phyloP scores from a whole-genome alignment of 1,139 yeast genomes.

The Meyerozyma sp. region DNA sequence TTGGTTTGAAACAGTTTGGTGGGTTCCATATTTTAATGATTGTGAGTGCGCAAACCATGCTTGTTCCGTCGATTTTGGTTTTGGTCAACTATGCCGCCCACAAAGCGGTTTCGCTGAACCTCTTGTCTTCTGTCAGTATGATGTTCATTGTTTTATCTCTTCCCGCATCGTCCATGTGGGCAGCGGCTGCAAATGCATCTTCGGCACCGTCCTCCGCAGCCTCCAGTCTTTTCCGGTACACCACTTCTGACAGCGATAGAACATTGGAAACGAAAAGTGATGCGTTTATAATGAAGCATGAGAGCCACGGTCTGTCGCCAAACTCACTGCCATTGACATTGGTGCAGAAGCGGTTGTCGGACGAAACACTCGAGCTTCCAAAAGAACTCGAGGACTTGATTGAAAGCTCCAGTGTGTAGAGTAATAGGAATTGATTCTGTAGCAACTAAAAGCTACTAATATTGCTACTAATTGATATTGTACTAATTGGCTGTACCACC shows the following conservation, averaged over 20 bases:
- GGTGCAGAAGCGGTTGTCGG: not conserved
- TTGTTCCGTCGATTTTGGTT: conserved; percentile 69
- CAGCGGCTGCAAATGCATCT: conserved; percentile 50
- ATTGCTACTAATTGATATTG: not conserved
- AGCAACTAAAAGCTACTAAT: too few relatives aligned
- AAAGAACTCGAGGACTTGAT: not conserved
- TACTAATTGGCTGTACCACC: not conserved
- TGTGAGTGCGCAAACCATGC: conserved; percentile 77
- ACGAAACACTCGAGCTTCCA: not conserved
- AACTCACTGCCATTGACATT: not conserved
- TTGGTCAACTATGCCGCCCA: conserved; percentile 40
- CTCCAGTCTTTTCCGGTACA: conserved; percentile 3
- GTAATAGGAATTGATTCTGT: too few relatives aligned
- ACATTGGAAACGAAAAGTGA: not conserved
- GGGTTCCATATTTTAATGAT: conserved; percentile 74
- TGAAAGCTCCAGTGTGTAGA: not conserved
- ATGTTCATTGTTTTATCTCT: conserved; percentile 52
- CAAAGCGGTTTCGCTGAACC: conserved; percentile 10
- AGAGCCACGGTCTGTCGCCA: not conserved
- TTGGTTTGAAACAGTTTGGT: conserved; percentile 81
- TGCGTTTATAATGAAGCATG: not conserved
- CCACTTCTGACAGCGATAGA: not conserved
- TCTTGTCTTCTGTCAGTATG: conserved; percentile 18
- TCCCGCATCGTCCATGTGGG: conserved; percentile 89
- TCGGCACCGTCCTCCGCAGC: conserved; percentile 23